Base-by-base conservation (phyloP, 2,329 filamentous ascomycete species). In the Scedosporium aurantiacum region DNA sequence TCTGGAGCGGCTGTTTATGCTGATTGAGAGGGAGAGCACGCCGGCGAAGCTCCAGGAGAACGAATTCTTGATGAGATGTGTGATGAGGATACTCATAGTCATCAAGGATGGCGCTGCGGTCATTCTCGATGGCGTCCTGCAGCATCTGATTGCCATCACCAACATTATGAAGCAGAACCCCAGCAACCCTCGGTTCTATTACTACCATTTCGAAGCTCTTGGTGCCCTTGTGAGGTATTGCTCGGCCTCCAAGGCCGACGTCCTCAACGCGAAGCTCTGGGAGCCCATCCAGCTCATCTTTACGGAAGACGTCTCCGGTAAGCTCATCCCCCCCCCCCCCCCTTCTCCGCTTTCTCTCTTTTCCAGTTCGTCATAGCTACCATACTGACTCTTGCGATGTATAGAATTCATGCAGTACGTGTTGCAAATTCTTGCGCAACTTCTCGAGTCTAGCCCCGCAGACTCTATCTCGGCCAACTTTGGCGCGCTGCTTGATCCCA, bases 11-110 rank as follows among this genome's bases (percentile, higher is more conserved):
- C 80, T 99, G 12, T 97, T 99, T 80, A 87, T 87, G 65, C 81
- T 99, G 60, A 91, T 99, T 66, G 89, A 95, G 70, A 90, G 89
- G 70, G 88, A 96, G 67, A 80, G 82, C 3, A 87, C 89, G 10
- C 88, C 95, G 1, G 85, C 93, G 65, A 99, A 97, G 79, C 86
- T 99, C 64, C 94, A 99, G 71, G 94, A 99, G 75, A 99, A 99
- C 70, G 94, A 99, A 71, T 99, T 97, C 73, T 74, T 99, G 70
- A 97, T 99, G 92, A 90, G 91, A 68, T 99, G 94, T 69, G 91
- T 97, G 62, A 99, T 99, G 94, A 85, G 94, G 68, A 93, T 99
- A 12, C 79, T 99, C 63, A 91, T 99, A 66, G 92, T 97, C 65
- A 89, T 97, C 73, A 90, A 88, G 71, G 92, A 96, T 57, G 89